phyloP scores from a whole-genome alignment of 108 stramenopile genomes.

The Aurantiochytrium sp. region DNA sequence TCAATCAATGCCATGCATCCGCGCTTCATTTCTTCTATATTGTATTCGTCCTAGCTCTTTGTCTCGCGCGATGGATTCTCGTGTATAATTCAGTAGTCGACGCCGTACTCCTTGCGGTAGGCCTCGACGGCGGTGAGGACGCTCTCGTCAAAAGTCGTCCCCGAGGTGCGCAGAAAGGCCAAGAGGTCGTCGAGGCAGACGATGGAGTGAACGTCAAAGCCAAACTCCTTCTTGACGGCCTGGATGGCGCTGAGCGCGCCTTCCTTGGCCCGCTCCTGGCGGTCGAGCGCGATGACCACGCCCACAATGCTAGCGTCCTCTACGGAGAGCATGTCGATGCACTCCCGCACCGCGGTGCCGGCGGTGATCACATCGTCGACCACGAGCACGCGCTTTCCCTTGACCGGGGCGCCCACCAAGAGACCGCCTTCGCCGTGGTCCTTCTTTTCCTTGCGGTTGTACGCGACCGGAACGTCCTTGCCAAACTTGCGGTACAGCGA shows the following conservation, averaged over 20 bases:
- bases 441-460: slow-evolving; percentile 98
- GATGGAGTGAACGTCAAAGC: slow-evolving; percentile 79
- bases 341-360: slow-evolving; percentile 93
- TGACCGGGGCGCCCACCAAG: slow-evolving; percentile 83
- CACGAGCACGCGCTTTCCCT: slow-evolving; percentile 81
- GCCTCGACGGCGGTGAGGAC: neutral
- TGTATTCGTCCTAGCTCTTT: no score
- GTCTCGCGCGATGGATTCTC: no score
- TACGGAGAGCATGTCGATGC: slow-evolving; percentile 67
- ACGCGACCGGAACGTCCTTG: slow-evolving; percentile 78
- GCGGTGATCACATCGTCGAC: slow-evolving; percentile 99
- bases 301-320: slow-evolving; percentile 80
- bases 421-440: slow-evolving; percentile 96
- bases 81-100: neutral
- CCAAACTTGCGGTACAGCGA: slow-evolving; percentile 78
- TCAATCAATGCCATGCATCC: no score
- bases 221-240: slow-evolving; percentile 76
- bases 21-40: no score
- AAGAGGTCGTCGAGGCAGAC: slow-evolving; percentile 77
- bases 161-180: neutral
- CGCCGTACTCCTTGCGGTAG: slow-evolving; percentile 30
- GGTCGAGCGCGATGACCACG: slow-evolving; percentile 87
- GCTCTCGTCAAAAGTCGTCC: neutral
- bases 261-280: slow-evolving; percentile 81
- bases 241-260: slow-evolving; percentile 78